Conservation (phyloP, 768 basidiomycete species). For the Collybia sordida region DNA sequence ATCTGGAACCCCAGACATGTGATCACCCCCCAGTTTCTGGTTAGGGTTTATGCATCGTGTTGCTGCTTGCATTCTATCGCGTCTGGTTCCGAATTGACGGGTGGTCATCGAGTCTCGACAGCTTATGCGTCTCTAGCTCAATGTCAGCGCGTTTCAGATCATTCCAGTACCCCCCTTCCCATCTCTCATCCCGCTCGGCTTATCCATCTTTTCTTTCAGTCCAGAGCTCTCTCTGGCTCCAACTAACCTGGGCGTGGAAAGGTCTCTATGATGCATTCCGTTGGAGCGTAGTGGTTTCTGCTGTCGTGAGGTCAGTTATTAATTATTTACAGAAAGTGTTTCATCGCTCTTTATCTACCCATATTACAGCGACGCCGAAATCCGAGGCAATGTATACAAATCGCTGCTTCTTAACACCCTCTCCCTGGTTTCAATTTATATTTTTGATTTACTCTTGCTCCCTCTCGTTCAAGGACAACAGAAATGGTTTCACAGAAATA, state of each 20-base stretch:
- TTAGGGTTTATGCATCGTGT: slow-evolving; percentile 29
- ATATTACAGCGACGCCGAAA: slow-evolving; percentile 64
- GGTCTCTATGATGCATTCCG: slow-evolving; percentile 74
- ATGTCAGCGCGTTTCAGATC: slow-evolving; percentile 22
- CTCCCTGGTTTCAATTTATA: slow-evolving; percentile 70
- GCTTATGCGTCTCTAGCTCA: background rate
- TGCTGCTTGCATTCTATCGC: background rate
- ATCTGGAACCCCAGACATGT: slow-evolving; percentile 11
- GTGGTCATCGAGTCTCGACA: background rate
- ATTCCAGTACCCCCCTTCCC: slow-evolving; percentile 29
- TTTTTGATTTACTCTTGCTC: slow-evolving; percentile 70
- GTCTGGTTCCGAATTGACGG: slow-evolving; percentile 6
- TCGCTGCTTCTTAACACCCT: slow-evolving; percentile 71
- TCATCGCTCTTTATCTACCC: slow-evolving; percentile 2
- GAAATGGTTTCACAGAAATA: slow-evolving; percentile 68
- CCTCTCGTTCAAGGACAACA: slow-evolving; percentile 64
- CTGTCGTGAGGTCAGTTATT: slow-evolving; percentile 54
- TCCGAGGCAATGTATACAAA: slow-evolving; percentile 74
- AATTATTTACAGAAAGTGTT: background rate
- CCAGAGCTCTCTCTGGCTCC: slow-evolving; percentile 57
- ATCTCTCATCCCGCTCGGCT: slow-evolving; percentile 41
- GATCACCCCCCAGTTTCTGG: slow-evolving; percentile 30
- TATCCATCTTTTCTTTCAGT: slow-evolving; percentile 75
- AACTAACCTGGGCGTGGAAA: slow-evolving; percentile 53
- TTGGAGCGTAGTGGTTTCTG: slow-evolving; percentile 63